Conservation (phyloP, 345 rosid species). For the Euphorbia lathyris region DNA sequence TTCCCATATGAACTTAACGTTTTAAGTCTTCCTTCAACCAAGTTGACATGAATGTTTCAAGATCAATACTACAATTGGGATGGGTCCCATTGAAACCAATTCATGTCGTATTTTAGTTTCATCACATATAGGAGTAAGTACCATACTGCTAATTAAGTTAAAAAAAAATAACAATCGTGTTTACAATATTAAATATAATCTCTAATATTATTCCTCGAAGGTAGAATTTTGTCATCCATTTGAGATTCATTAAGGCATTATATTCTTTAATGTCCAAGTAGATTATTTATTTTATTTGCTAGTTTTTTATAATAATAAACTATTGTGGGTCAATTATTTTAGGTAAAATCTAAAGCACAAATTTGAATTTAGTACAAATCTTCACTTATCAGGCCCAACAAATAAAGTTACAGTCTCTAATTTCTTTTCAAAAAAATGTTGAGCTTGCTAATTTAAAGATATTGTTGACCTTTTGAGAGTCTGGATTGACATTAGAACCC, state of each 20-base stretch:
- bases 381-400: conserved; percentile 6
- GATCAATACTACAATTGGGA: conserved; percentile 67
- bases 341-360: neutral
- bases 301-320: too few species aligned
- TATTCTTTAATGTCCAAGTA: too few species aligned
- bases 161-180: neutral
- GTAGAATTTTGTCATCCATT: too few species aligned
- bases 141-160: neutral
- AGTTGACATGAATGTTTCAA: conserved; percentile 76
- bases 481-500: neutral
- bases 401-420: neutral
- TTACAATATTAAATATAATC: neutral
- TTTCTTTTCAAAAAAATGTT: neutral
- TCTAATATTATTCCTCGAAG: neutral
- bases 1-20: neutral
- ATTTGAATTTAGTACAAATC: conserved; percentile 6
- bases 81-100: conserved; percentile 74
- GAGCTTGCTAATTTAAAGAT: neutral
- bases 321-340: neutral
- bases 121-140: conserved; percentile 49
- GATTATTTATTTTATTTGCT: too few species aligned
- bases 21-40: conserved; percentile 14
- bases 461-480: neutral
- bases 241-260: too few species aligned
- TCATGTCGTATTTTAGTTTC: conserved; percentile 51